A percentile compares a stretch with the other conserved stretches of the same genome.
phyloP scores from a whole-genome alignment of 106 monocot genomes.

The Acorus calamus region DNA sequence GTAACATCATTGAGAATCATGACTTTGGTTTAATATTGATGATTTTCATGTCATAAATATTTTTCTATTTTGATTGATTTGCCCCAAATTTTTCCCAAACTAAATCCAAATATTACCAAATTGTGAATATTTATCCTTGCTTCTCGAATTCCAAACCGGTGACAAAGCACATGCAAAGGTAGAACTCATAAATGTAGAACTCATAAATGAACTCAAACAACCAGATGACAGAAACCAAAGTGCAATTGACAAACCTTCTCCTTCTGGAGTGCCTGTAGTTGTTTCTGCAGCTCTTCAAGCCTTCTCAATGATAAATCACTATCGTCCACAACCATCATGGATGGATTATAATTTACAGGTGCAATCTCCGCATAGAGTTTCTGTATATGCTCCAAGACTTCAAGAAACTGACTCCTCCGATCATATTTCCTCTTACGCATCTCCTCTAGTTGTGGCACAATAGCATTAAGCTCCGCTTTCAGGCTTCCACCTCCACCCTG shows the following conservation, averaged over 20 bases:
- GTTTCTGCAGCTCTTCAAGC: slow-evolving; percentile 42
- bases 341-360: slow-evolving; percentile 7
- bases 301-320: slow-evolving; percentile 45
- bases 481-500: slow-evolving; percentile 30
- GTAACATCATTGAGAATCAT: no score
- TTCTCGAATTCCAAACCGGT: no score
- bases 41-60: no score
- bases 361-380: slow-evolving; percentile 37
- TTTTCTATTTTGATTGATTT: no score
- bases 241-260: slow-evolving; percentile 34
- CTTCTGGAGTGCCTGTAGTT: slow-evolving; percentile 41
- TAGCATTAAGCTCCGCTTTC: slow-evolving; percentile 50
- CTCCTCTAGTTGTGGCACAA: slow-evolving; percentile 55
- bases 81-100: no score
- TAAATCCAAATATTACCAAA: no score
- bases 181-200: not conserved
- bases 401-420: slow-evolving; percentile 38
- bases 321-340: slow-evolving; percentile 30
- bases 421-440: slow-evolving; percentile 43
- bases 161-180: not conserved
- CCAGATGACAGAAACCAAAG: not conserved
- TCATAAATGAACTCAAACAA: not conserved
- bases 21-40: no score
- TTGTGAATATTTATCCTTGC: no score
- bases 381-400: slow-evolving; percentile 38